A percentile compares a stretch with the other conserved stretches of the same genome.
Evolutionary conservation across 73 alveolate genomes (phyloP).

Genomic region (Paramecium sexaurelia): DNA sequence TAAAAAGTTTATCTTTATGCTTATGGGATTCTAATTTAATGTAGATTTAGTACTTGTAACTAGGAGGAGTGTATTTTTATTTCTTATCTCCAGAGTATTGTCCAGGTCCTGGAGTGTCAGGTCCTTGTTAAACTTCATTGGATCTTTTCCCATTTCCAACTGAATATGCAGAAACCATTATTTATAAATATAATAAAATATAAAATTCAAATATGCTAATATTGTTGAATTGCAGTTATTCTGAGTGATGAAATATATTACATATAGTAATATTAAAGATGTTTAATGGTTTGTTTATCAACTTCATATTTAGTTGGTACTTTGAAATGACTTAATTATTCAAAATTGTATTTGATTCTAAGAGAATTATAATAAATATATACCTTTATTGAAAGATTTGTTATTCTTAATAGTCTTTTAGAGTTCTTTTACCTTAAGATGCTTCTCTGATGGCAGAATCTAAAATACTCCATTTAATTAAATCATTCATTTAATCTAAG

Average conservation of each 20-base stretch:
- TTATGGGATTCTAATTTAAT: slow-evolving; percentile 16
- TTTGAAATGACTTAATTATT: not conserved
- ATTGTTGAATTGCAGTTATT: not conserved
- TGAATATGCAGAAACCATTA: slow-evolving; percentile 53
- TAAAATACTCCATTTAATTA: slow-evolving; percentile 31
- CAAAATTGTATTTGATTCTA: slow-evolving; percentile 48
- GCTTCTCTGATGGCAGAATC: slow-evolving; percentile 58
- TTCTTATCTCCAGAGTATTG: not conserved
- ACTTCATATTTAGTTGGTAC: slow-evolving; percentile 21
- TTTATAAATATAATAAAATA: not conserved
- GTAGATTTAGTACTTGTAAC: not conserved
- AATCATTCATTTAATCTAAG: slow-evolving; percentile 22
- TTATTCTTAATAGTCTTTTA: not conserved
- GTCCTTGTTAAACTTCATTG: not conserved
- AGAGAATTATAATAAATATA: not conserved
- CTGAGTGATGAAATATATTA: slow-evolving; percentile 2
- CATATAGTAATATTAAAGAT: not conserved
- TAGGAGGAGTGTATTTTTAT: slow-evolving; percentile 38
- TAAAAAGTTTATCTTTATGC: slow-evolving; percentile 39
- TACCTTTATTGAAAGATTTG: slow-evolving; percentile 14
- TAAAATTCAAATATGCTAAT: not conserved
- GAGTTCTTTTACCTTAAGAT: slow-evolving; percentile 9
- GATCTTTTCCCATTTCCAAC: slow-evolving; percentile 45
- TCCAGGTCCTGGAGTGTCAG: slow-evolving; percentile 53
- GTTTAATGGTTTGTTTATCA: slow-evolving; percentile 25